Evolutionary conservation across 768 basidiomycete genomes (phyloP).

Genomic region (Gymnopilus dilepis): DNA sequence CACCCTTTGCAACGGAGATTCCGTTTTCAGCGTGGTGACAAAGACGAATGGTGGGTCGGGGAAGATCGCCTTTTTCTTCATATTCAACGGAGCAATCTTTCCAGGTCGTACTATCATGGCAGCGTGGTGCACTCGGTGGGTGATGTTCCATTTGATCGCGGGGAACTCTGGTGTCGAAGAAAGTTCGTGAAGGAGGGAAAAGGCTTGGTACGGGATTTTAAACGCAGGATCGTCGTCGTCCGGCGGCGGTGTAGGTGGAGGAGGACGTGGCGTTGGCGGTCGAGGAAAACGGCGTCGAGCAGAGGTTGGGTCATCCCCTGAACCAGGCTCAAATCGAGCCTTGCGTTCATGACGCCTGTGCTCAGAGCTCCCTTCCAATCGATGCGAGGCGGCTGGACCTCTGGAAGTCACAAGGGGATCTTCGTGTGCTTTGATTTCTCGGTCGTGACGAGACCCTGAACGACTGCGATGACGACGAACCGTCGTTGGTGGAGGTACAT

Average conservation of each 20-base stretch:
- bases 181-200: neutral
- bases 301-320: neutral
- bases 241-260: neutral
- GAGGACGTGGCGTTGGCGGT: neutral
- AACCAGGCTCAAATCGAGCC: neutral
- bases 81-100: neutral
- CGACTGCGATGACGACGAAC: neutral
- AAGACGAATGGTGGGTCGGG: neutral
- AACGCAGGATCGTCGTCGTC: neutral
- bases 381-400: neutral
- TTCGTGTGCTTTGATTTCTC: neutral
- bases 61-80: neutral
- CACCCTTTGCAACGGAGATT: neutral
- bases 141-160: neutral
- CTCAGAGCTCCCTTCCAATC: neutral
- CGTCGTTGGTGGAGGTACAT: neutral
- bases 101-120: neutral
- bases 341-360: neutral
- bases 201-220: neutral
- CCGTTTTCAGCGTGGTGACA: neutral
- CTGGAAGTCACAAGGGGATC: neutral
- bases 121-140: neutral
- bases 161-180: neutral
- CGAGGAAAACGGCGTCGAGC: neutral
- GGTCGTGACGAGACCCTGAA: neutral